Evolutionary conservation across 2,329 filamentous ascomycete genomes (phyloP).

Genomic region (Aspergillus thermomutatus): DNA sequence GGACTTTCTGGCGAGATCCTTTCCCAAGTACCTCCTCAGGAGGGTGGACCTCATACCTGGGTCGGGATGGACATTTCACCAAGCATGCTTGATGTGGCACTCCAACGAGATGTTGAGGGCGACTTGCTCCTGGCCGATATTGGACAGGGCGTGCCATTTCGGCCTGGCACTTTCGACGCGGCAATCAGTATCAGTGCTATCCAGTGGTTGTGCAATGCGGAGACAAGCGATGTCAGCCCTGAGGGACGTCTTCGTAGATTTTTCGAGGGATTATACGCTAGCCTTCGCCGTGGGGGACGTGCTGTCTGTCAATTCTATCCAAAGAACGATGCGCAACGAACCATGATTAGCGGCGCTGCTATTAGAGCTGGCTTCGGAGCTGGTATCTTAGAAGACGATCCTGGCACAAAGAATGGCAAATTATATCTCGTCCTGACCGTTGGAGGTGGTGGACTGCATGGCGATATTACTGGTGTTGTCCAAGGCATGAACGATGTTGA

Average conservation of each 20-base stretch:
- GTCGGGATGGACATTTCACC: slow-evolving; percentile 94
- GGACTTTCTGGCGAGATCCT: slow-evolving; percentile 94
- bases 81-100: slow-evolving; percentile 93
- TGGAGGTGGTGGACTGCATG: slow-evolving; percentile 62
- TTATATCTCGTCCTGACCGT: slow-evolving; percentile 94
- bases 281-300: slow-evolving; percentile 75
- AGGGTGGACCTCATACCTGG: slow-evolving; percentile 88
- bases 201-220: slow-evolving; percentile 98
- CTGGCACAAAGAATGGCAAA: slow-evolving; percentile 93
- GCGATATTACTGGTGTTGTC: slow-evolving; percentile 87
- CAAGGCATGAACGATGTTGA: slow-evolving; percentile 85
- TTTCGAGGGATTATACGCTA: slow-evolving; percentile 88
- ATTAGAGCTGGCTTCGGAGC: slow-evolving; percentile 94
- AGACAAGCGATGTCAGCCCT: slow-evolving; percentile 78
- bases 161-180: slow-evolving; percentile 87
- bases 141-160: slow-evolving; percentile 91
- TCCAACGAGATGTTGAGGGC: slow-evolving; percentile 88
- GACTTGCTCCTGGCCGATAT: slow-evolving; percentile 94
- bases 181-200: slow-evolving; percentile 92
- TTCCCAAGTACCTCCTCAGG: slow-evolving; percentile 63
- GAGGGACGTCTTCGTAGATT: slow-evolving; percentile 76
- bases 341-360: slow-evolving; percentile 87
- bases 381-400: slow-evolving; percentile 90
- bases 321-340: slow-evolving; percentile 86
- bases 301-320: slow-evolving; percentile 98